phyloP scores from a whole-genome alignment of 805 yeast genomes.

The Millerozyma miso region DNA sequence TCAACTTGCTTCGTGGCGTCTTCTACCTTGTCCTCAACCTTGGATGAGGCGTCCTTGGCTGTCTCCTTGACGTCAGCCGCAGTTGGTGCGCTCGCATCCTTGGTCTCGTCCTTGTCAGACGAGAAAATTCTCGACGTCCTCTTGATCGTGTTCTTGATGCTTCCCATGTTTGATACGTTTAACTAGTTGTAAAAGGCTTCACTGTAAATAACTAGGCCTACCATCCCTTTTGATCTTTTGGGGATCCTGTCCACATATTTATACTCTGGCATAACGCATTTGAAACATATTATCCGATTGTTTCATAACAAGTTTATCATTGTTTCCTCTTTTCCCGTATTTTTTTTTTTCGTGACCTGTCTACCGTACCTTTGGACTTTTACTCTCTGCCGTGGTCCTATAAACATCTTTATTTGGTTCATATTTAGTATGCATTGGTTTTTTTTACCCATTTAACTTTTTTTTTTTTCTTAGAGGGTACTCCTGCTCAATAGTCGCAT shows the following conservation, averaged over 20 bases:
- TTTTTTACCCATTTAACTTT: background rate
- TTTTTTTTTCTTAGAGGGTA: too few species aligned
- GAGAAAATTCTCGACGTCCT: constrained; percentile 35
- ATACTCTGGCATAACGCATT: background rate
- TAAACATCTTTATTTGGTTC: background rate
- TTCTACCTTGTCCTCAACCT: constrained; percentile 4
- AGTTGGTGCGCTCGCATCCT: background rate
- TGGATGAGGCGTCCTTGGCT: constrained; percentile 2
- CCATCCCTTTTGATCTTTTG: too few species aligned
- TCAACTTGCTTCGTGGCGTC: constrained; percentile 6
- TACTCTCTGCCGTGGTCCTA: background rate
- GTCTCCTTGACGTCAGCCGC: constrained; percentile 1
- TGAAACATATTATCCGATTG: background rate
- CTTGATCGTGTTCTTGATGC: constrained; percentile 32
- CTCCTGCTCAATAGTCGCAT: too few species aligned
- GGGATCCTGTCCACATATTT: background rate
- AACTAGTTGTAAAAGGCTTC: background rate
- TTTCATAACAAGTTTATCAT: background rate
- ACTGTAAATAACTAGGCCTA: too few species aligned
- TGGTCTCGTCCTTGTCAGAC: constrained; percentile 20
- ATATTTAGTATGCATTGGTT: background rate
- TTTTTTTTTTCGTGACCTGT: background rate
- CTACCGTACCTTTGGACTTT: background rate
- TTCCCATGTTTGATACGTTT: constrained; percentile 21
- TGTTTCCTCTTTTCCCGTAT: background rate